Conservation (phyloP, 192 early-diverging fungal species). For the Obelidium mucronatum region DNA sequence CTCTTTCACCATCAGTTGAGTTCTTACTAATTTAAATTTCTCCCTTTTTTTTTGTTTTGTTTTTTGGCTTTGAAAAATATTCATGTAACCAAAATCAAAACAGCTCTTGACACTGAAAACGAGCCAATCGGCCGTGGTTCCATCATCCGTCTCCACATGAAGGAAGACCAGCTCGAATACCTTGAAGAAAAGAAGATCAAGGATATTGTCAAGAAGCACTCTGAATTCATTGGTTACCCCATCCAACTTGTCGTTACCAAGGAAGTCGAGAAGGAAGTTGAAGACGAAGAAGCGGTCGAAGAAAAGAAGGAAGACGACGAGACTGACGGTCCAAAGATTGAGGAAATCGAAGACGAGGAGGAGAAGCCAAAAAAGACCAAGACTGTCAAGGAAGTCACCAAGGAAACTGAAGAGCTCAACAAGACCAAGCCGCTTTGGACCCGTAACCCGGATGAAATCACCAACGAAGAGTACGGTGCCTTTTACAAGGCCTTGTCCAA, state of each 20-base stretch:
- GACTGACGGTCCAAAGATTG: conserved; percentile 56
- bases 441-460: conserved; percentile 97
- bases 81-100: conserved; percentile 17
- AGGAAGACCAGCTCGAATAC: conserved; percentile 98
- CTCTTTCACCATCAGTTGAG: conserved; percentile 79
- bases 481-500: conserved; percentile 99
- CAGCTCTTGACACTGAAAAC: conserved; percentile 87
- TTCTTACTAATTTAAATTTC: no score
- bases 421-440: conserved; percentile 99
- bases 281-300: conserved; percentile 82
- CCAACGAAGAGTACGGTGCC: conserved; percentile 92
- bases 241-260: conserved; percentile 96
- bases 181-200: conserved; percentile 99
- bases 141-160: conserved; percentile 94
- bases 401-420: conserved; percentile 94
- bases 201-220: conserved; percentile 99
- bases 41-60: not conserved
- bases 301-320: conserved; percentile 70
- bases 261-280: conserved; percentile 88
- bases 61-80: not conserved
- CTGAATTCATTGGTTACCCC: conserved; percentile 99
- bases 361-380: conserved; percentile 78
- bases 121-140: conserved; percentile 93
- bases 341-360: conserved; percentile 76
- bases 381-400: conserved; percentile 82